These are phyloP conservation scores for Metarhizium album DNA, from an alignment of 2,329 filamentous ascomycete genomes.

Conservation along the genomic window DNA sequence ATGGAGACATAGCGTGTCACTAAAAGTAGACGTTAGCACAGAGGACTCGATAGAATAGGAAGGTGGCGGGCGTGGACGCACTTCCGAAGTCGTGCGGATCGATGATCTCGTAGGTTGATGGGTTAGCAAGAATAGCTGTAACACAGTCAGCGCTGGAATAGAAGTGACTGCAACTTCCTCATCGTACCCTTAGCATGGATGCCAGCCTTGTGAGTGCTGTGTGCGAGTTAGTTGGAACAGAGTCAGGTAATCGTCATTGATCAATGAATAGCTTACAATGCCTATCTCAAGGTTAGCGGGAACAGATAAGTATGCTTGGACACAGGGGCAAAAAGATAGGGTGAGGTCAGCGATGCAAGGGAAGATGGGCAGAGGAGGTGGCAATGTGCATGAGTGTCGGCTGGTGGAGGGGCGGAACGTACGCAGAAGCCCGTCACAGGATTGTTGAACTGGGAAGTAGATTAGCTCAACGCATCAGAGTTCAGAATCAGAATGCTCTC, in stretches of 20 bases:
- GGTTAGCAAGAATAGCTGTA: slow-evolving; percentile 6
- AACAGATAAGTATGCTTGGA: not conserved
- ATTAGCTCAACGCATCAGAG: too few relatives aligned
- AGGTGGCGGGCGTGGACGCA: too few relatives aligned
- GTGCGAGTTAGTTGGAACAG: too few relatives aligned
- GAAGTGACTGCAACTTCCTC: not conserved
- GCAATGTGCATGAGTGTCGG: too few relatives aligned
- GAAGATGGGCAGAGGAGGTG: too few relatives aligned
- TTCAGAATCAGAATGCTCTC: too few relatives aligned
- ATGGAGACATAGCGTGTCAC: slow-evolving; percentile 33
- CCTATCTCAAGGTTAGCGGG: too few relatives aligned
- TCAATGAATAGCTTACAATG: too few relatives aligned
- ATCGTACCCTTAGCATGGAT: slow-evolving; percentile 20
- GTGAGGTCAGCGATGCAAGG: too few relatives aligned
- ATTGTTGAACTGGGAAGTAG: slow-evolving; percentile 13
- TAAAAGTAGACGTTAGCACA: slow-evolving; percentile 19
- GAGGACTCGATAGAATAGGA: too few relatives aligned
- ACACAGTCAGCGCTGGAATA: not conserved
- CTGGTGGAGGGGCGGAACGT: not conserved
- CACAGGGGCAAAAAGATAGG: slow-evolving; percentile 9
- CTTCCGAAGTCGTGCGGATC: slow-evolving; percentile 54
- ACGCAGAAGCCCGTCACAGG: slow-evolving; percentile 17
- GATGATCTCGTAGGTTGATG: slow-evolving; percentile 72
- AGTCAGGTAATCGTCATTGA: too few relatives aligned
- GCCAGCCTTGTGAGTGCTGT: slow-evolving; percentile 22